Conservation (phyloP, 805 yeast genomes). For the Ogataea thermomethanolica region DNA sequence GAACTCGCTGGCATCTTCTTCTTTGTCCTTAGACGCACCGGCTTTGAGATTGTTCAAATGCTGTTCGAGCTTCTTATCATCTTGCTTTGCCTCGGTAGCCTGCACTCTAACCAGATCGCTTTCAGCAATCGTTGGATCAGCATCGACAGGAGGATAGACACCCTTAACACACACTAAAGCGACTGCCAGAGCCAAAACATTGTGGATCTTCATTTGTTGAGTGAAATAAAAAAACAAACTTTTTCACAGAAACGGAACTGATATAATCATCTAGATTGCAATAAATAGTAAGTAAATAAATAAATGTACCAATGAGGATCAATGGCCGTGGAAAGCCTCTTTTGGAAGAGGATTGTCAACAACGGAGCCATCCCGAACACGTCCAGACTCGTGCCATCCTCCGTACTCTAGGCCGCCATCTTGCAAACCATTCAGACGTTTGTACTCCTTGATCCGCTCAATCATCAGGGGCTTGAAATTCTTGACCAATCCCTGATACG, state of each 20-base stretch:
- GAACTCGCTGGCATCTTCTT: conserved; percentile 10
- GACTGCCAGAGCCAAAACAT: conserved; percentile 7
- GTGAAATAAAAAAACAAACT: not conserved
- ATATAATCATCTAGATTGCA: conserved; percentile 1
- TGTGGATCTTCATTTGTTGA: conserved; percentile 11
- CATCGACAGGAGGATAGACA: conserved; percentile 21
- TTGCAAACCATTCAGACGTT: conserved; percentile 38
- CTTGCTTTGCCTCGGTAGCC: conserved; percentile 8
- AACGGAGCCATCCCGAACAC: conserved; percentile 60
- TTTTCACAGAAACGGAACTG: not conserved
- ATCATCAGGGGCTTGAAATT: conserved; percentile 81
- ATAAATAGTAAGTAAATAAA: conserved; percentile 5
- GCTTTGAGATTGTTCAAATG: conserved; percentile 15
- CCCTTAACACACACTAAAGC: conserved; percentile 12
- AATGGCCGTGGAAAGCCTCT: conserved; percentile 33
- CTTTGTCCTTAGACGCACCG: conserved; percentile 14
- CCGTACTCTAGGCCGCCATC: conserved; percentile 49
- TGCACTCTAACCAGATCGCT: conserved; percentile 23
- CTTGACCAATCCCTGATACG: conserved; percentile 82
- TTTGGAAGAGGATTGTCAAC: conserved; percentile 55
- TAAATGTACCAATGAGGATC: conserved; percentile 5
- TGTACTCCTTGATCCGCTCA: conserved; percentile 67
- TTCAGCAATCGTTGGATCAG: conserved; percentile 9
- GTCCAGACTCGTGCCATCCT: conserved; percentile 71
- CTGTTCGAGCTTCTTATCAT: conserved; percentile 13